A percentile compares a stretch with the other conserved stretches of the same genome.
phyloP scores from a whole-genome alignment of 768 basidiomycete species.

The Pisolithus marmoratus region DNA sequence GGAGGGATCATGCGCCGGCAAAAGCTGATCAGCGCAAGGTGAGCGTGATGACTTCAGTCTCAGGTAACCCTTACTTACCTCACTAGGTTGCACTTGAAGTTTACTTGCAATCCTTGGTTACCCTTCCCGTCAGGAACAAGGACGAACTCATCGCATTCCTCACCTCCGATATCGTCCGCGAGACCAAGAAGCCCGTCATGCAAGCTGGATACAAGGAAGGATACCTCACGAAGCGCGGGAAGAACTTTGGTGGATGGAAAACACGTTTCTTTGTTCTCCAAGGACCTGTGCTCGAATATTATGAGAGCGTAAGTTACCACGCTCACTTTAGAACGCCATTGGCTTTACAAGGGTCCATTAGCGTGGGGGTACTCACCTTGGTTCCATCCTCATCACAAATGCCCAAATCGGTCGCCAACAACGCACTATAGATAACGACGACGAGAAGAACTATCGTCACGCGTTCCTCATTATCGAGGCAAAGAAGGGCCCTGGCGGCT shows the following conservation, averaged over 20 bases:
- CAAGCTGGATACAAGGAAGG: constrained; percentile 89
- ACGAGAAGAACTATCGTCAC: constrained; percentile 93
- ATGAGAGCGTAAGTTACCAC: constrained; percentile 76
- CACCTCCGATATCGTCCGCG: constrained; percentile 80
- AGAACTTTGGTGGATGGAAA: constrained; percentile 98
- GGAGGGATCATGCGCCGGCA: constrained; percentile 96
- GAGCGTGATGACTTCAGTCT: constrained; percentile 20
- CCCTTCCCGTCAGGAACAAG: constrained; percentile 80
- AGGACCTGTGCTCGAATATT: constrained; percentile 89
- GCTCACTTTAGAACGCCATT: constrained; percentile 3
- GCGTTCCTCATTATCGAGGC: constrained; percentile 96
- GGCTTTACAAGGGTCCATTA: constrained; percentile 23
- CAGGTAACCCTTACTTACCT: constrained; percentile 10
- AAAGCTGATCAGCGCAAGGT: constrained; percentile 97
- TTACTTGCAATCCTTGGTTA: constrained; percentile 80
- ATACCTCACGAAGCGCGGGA: constrained; percentile 91
- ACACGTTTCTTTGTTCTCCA: constrained; percentile 92
- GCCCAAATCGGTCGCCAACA: constrained; percentile 97
- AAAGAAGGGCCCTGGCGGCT: constrained; percentile 63
- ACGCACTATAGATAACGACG: constrained; percentile 53
- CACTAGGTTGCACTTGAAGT: constrained; percentile 67
- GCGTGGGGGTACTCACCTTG: constrained; percentile 90
- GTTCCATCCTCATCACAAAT: constrained; percentile 84
- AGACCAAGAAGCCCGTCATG: constrained; percentile 68
- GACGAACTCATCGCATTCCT: constrained; percentile 89